Evolutionary conservation across 257 asterid genomes (phyloP).

Genomic region (Solanum corneliomulleri): DNA sequence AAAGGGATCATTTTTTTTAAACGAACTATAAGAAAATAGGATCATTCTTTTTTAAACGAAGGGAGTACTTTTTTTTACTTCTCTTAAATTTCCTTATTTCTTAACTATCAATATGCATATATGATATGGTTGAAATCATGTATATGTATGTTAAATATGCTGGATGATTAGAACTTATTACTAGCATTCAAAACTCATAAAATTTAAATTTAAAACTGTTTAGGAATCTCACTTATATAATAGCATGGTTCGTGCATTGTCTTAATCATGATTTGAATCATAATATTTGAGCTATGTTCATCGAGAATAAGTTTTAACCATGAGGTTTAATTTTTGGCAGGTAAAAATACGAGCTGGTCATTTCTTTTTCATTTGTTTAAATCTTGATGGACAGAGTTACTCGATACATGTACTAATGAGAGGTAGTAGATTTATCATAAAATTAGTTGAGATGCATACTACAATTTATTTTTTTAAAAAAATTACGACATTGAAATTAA

Average conservation of each 20-base stretch:
- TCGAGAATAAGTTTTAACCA: neutral
- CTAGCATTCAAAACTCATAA: neutral
- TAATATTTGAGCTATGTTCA: neutral
- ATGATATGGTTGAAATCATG: neutral
- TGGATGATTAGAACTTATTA: neutral
- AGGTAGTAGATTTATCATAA: neutral
- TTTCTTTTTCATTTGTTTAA: neutral
- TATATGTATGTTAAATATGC: neutral
- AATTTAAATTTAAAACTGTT: neutral
- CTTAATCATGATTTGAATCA: neutral
- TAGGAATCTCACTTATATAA: neutral
- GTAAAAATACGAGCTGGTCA: neutral
- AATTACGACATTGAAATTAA: fast-evolving
- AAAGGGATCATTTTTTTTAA: too few species aligned
- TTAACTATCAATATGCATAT: neutral
- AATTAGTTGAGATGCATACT: neutral
- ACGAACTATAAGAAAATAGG: too few species aligned
- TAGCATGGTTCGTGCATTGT: neutral
- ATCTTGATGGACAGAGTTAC: neutral
- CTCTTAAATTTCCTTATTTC: neutral
- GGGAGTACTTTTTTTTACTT: neutral
- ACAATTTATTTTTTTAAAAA: neutral
- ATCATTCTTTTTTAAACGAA: too few species aligned
- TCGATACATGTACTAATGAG: neutral
- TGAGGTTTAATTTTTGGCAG: neutral